Evolutionary conservation across 441 rosid species (phyloP), one percentile per base, ranked within the genome.

Genomic region (Dalechampia spathulata): DNA sequence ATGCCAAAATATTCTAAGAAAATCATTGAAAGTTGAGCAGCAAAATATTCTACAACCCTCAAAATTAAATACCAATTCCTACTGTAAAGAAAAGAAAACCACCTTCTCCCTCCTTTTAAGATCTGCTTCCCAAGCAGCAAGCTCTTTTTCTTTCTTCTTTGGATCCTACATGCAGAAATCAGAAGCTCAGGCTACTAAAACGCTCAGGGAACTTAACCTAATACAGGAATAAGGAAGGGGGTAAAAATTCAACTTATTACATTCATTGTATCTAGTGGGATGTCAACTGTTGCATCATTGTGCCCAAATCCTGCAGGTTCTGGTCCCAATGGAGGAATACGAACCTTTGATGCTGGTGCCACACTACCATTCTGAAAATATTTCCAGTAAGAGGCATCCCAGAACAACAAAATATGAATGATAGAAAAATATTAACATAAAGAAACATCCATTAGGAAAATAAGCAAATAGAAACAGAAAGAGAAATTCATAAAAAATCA

Each of bases 31-130:
- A 36, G n/a, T n/a, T n/a, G n/a, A n/a, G n/a, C n/a, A n/a, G n/a
- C n/a, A n/a, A n/a, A n/a, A n/a, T n/a, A n/a, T n/a, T n/a, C n/a
- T n/a, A n/a, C n/a, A n/a, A n/a, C n/a, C n/a, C n/a, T n/a, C n/a
- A n/a, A n/a, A n/a, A n/a, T n/a, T n/a, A n/a, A n/a, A n/a, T n/a
- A n/a, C n/a, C n/a, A n/a, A n/a, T n/a, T n/a, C n/a, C n/a, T n/a
- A n/a, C n/a, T n/a, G n/a, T 28, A 28, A 7, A 28, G 4, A 7
- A 28, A 7, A 28, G 28, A 50, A 57, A 70, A 46, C 9, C 30
- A 92, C 98, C 95, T 72, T 78, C 74, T 92, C 98, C 67, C 77
- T 81, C 78, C 80, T 83, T 64, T 74, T 88, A 60, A 92, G 89
- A 61, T 92, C 90, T 16, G 87, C 83, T 78, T 92, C 98, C 96